phyloP scores from a whole-genome alignment of 139 green algal species.

The Spirogloea muscicola region DNA sequence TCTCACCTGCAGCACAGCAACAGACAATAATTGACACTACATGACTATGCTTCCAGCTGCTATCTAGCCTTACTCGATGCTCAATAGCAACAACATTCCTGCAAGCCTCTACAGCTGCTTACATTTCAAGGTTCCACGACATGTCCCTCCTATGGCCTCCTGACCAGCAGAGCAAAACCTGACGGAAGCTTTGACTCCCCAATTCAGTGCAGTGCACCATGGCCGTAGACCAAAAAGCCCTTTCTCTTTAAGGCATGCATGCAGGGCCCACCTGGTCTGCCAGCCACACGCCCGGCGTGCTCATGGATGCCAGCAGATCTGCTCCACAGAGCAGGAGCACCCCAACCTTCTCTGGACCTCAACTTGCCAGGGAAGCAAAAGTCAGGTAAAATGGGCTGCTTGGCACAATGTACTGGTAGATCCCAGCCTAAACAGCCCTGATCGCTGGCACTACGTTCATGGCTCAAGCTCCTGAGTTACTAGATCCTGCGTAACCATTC shows the following conservation, averaged over 20 bases:
- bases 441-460: too few species aligned
- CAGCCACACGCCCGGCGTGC: slow-evolving; percentile 64
- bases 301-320: slow-evolving; percentile 70
- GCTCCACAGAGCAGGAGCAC: slow-evolving; percentile 69
- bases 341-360: slow-evolving; percentile 37
- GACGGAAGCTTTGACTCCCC: not conserved
- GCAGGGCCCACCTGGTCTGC: slow-evolving; percentile 48
- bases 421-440: too few species aligned
- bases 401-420: too few species aligned
- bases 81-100: not conserved
- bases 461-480: too few species aligned
- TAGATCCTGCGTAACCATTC: too few species aligned
- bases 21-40: too few species aligned
- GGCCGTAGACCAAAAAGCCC: not conserved
- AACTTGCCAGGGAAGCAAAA: too few species aligned
- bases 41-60: too few species aligned
- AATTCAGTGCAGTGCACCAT: not conserved
- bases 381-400: too few species aligned
- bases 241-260: not conserved
- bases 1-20: slow-evolving; percentile 48
- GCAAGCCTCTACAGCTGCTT: not conserved
- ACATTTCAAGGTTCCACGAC: not conserved
- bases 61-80: not conserved
- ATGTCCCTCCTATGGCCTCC: not conserved
- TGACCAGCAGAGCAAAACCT: too few species aligned